A percentile compares a stretch with the other conserved stretches of the same genome.
Evolutionary conservation across 2,329 filamentous ascomycete species (phyloP).

Genomic region (Trichoderma sp.): DNA sequence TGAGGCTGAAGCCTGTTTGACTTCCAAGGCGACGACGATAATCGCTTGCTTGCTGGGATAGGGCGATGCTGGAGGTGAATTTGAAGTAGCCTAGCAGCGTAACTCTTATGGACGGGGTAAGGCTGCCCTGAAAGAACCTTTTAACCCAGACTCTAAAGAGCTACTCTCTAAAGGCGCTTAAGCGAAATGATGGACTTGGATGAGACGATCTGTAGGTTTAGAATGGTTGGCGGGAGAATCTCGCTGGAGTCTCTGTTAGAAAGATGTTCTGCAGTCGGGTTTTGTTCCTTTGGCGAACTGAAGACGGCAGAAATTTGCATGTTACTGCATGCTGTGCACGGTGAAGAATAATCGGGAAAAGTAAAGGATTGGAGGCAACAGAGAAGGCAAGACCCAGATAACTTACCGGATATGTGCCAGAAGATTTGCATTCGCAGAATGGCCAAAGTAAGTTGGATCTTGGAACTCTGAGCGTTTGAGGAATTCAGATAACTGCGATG

Average conservation of each 20-base stretch:
- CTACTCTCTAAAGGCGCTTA: not conserved
- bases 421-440: not conserved
- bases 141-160: not conserved
- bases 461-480: not conserved
- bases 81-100: not conserved
- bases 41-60: constrained; percentile 9
- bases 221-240: not conserved
- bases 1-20: not conserved
- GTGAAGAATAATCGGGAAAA: not conserved
- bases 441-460: not conserved
- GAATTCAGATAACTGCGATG: constrained; percentile 4
- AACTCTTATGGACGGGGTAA: constrained; percentile 16
- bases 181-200: not conserved
- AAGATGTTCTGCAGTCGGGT: not conserved
- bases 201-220: not conserved
- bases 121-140: constrained; percentile 18
- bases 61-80: not conserved
- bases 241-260: not conserved
- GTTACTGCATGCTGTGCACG: not conserved
- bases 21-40: not conserved
- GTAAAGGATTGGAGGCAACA: not conserved
- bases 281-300: not conserved
- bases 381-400: not conserved
- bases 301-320: not conserved
- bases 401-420: not conserved